Conservation (phyloP, 805 yeast species). For the Candida taoyuanica region DNA sequence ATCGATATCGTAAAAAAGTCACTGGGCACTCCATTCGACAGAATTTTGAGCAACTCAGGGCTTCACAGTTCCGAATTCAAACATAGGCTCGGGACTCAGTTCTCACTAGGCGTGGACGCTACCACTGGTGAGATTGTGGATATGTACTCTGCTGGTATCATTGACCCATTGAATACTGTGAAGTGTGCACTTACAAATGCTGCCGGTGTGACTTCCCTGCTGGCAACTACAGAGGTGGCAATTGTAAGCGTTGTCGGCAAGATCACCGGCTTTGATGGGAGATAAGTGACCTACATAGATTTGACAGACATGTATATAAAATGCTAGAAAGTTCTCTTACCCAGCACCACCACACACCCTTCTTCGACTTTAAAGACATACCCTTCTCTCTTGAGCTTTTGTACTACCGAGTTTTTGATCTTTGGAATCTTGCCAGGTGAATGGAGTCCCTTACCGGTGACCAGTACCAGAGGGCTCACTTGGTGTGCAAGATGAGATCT, state of each 20-base stretch:
- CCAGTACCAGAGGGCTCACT: too few species aligned
- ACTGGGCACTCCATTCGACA: constrained; percentile 90
- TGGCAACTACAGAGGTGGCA: constrained; percentile 98
- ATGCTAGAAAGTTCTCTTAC: too few species aligned
- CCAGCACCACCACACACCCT: too few species aligned
- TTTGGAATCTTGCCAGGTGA: too few species aligned
- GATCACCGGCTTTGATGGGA: constrained; percentile 22
- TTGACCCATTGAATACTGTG: constrained; percentile 97
- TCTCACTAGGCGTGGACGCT: constrained; percentile 88
- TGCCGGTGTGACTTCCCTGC: constrained; percentile 92
- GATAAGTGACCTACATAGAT: too few species aligned
- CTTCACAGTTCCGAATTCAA: constrained; percentile 79
- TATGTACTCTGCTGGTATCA: constrained; percentile 95
- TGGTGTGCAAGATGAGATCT: too few species aligned
- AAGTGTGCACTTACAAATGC: constrained; percentile 95
- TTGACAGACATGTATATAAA: constrained; percentile 3
- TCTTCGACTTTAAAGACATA: too few species aligned
- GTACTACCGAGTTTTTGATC: too few species aligned
- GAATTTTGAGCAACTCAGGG: constrained; percentile 95
- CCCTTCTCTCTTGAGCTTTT: too few species aligned
- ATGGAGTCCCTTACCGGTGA: too few species aligned
- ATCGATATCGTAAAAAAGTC: constrained; percentile 90
- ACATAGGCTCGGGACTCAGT: constrained; percentile 44
- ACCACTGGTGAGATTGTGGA: constrained; percentile 91
- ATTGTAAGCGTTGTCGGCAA: constrained; percentile 75